phyloP scores from a whole-genome alignment of 2,329 filamentous ascomycete genomes.

The Arachnomyces sp. region DNA sequence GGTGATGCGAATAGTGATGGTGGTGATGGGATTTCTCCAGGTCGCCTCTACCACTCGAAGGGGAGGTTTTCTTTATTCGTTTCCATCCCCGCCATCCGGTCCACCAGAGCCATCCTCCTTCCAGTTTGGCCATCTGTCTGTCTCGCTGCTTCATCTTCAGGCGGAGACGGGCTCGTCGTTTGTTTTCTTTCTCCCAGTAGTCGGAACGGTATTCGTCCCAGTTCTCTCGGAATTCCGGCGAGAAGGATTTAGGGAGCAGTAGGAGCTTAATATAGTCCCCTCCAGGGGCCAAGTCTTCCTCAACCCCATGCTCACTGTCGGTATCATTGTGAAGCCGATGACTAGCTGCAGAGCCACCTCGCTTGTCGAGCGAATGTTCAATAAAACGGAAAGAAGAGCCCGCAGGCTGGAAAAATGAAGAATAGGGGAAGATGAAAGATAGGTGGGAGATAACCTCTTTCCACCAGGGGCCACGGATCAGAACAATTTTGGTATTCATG shows the following conservation, averaged over 20 bases:
- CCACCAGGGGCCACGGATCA: slow-evolving; percentile 76
- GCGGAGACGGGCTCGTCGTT: slow-evolving; percentile 67
- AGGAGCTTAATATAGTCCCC: slow-evolving; percentile 89
- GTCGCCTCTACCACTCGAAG: slow-evolving; percentile 14
- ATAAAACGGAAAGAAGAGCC: slow-evolving; percentile 69
- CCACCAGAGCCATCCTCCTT: slow-evolving; percentile 78
- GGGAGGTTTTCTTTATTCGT: slow-evolving; percentile 12
- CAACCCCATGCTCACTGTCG: slow-evolving; percentile 59
- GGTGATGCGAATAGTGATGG: slow-evolving; percentile 20
- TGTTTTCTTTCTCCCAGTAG: slow-evolving; percentile 96
- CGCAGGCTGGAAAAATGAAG: slow-evolving; percentile 53
- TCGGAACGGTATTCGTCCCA: slow-evolving; percentile 93
- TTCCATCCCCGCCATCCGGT: slow-evolving; percentile 56
- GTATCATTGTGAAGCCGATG: slow-evolving; percentile 43
- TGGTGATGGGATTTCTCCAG: slow-evolving; percentile 23
- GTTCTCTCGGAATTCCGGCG: slow-evolving; percentile 86
- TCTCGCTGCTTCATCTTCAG: slow-evolving; percentile 61
- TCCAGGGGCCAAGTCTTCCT: slow-evolving; percentile 83
- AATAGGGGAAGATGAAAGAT: slow-evolving; percentile 70
- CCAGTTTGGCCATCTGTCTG: slow-evolving; percentile 53
- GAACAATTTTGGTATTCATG: slow-evolving; percentile 94
- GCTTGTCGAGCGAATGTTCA: slow-evolving; percentile 47
- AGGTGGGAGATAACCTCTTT: slow-evolving; percentile 64
- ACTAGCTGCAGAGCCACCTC: slow-evolving; percentile 25
- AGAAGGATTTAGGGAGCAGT: slow-evolving; percentile 88